phyloP scores from a whole-genome alignment of 2,329 filamentous ascomycete species.

The Pseudogymnoascus sp. region DNA sequence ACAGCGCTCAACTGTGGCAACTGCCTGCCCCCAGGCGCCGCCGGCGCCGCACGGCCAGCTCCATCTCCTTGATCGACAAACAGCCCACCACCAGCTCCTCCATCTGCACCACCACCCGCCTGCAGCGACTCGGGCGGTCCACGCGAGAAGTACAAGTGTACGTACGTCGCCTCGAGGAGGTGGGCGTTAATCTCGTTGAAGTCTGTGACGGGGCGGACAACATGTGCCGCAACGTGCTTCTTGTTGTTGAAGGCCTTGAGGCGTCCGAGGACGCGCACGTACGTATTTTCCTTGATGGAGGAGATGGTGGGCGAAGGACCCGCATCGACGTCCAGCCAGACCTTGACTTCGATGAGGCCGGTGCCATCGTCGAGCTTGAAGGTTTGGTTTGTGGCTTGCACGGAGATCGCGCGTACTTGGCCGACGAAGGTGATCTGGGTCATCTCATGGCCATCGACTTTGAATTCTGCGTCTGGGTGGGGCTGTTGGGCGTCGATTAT shows the following conservation, averaged over 20 bases:
- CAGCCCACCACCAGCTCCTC: slow-evolving; percentile 26
- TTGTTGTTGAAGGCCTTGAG: slow-evolving; percentile 81
- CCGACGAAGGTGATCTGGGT: slow-evolving; percentile 76
- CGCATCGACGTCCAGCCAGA: slow-evolving; percentile 56
- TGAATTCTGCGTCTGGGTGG: slow-evolving; percentile 69
- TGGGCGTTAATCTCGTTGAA: slow-evolving; percentile 93
- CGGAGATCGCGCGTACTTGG: slow-evolving; percentile 78
- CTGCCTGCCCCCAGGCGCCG: slow-evolving; percentile 24
- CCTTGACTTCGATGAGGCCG: slow-evolving; percentile 82
- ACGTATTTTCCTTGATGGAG: slow-evolving; percentile 60
- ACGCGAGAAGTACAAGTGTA: slow-evolving; percentile 76
- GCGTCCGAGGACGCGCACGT: slow-evolving; percentile 79
- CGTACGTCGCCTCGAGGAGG: slow-evolving; percentile 78
- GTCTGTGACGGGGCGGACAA: slow-evolving; percentile 72
- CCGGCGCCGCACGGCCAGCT: slow-evolving; percentile 26
- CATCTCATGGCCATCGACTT: slow-evolving; percentile 69
- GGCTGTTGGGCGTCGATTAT: slow-evolving; percentile 74
- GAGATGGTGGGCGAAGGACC: slow-evolving; percentile 38
- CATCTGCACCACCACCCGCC: slow-evolving; percentile 31
- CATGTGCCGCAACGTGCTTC: slow-evolving; percentile 70
- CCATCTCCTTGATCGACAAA: slow-evolving; percentile 31
- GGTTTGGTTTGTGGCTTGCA: slow-evolving; percentile 84
- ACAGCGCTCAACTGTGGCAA: slow-evolving; percentile 40
- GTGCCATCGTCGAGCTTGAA: slow-evolving; percentile 96
- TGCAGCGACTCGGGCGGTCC: slow-evolving; percentile 45